A percentile compares a stretch with the other conserved stretches of the same genome.
These are phyloP conservation scores for Dalbergia cultrata DNA, from an alignment of 306 rosid species.

Conservation along the genomic window DNA sequence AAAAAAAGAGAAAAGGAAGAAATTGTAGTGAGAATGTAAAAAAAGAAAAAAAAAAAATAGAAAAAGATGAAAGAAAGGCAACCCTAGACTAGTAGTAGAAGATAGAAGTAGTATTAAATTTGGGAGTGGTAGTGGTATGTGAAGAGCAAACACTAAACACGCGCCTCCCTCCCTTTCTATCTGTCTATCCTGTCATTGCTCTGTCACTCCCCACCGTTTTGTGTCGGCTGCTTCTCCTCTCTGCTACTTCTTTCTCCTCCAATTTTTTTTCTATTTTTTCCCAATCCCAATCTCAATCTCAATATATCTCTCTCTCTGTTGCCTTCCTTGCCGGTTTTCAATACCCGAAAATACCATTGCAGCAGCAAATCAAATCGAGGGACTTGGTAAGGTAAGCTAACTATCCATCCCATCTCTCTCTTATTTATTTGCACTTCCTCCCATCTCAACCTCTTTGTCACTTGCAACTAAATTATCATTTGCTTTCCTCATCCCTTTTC, in stretches of 20 bases:
- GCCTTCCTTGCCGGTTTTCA: no score
- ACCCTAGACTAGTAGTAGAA: conserved; percentile 32
- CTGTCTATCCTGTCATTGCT: conserved; percentile 1
- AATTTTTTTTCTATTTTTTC: no score
- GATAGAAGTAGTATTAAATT: neutral
- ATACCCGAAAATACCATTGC: no score
- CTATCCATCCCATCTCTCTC: no score
- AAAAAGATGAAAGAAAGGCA: neutral
- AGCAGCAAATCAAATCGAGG: no score
- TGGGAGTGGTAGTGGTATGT: neutral
- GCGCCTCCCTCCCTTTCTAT: conserved; percentile 39
- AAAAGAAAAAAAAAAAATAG: neutral
- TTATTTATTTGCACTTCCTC: no score
- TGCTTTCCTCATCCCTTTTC: no score
- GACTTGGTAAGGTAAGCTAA: no score
- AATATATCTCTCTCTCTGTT: neutral
- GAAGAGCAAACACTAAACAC: conserved; percentile 27
- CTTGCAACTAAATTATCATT: no score
- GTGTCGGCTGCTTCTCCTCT: conserved; percentile 20
- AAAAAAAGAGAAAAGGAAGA: neutral
- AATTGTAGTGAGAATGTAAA: no score
- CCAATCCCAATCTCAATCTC: neutral
- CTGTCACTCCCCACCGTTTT: conserved; percentile 35
- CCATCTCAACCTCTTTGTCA: no score
- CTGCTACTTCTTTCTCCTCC: neutral